These are phyloP conservation scores for Diutina neorugosa DNA, from an alignment of 1,139 yeast genomes.

Conservation along the genomic window DNA sequence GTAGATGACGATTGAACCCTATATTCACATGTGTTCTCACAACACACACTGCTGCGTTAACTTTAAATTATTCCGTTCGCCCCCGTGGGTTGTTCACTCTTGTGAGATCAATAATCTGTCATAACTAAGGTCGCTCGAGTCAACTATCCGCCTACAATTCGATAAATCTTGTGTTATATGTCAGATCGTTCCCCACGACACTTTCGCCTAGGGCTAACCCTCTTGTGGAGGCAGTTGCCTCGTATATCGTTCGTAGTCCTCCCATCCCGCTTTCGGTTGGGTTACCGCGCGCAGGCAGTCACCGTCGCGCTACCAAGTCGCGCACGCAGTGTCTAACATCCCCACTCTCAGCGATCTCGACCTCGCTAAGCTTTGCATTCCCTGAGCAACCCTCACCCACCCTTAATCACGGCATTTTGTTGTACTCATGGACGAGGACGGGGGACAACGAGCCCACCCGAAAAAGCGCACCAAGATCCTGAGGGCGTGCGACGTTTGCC, in stretches of 20 bases:
- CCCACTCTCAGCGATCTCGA: neutral
- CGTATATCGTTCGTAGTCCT: neutral
- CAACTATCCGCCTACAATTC: no score
- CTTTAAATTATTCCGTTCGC: no score
- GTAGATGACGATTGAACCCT: no score
- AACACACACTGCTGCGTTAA: no score
- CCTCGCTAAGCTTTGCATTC: neutral
- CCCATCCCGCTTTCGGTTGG: no score
- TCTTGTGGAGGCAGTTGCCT: neutral
- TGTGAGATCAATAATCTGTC: no score
- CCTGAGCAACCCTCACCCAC: neutral
- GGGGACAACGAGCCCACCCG: slow-evolving; percentile 11
- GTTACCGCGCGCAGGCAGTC: neutral
- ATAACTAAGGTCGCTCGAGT: no score
- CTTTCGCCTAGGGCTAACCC: no score
- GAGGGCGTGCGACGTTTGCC: slow-evolving; percentile 58
- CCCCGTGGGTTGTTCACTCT: no score
- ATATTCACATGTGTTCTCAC: no score
- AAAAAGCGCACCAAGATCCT: slow-evolving; percentile 56
- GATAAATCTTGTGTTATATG: no score
- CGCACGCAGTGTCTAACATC: neutral
- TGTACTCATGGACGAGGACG: neutral
- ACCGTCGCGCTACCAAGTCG: neutral
- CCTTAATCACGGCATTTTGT: neutral
- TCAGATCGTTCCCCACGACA: no score